Percentiles rank a stretch among this genome's conserved stretches.
Evolutionary conservation across 164 flowering plant species (phyloP).

Genomic region (Kalanchoe fedtschenkoi): DNA sequence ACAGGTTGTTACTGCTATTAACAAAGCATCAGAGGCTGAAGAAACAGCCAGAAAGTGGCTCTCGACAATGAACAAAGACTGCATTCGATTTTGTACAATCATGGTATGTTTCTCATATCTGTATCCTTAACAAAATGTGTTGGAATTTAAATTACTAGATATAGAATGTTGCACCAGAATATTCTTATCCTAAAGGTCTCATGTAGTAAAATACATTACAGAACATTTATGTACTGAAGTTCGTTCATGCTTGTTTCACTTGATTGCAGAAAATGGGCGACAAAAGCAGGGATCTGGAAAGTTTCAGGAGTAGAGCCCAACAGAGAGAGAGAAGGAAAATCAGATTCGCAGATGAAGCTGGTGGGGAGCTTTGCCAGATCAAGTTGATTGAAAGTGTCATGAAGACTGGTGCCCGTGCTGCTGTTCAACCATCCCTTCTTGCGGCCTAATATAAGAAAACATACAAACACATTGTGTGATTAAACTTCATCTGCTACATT

Average conservation of each 20-base stretch:
- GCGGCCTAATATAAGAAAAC: too few species aligned
- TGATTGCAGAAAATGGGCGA: slow-evolving; percentile 27
- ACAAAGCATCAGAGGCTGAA: slow-evolving; percentile 47
- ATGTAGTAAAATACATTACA: background rate
- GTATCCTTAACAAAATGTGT: background rate
- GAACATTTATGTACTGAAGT: background rate
- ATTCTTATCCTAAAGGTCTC: too few species aligned
- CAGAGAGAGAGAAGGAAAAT: too few species aligned
- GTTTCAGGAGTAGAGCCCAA: slow-evolving; percentile 15
- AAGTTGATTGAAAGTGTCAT: slow-evolving; percentile 29
- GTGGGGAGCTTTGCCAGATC: slow-evolving; percentile 50
- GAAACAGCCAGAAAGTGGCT: slow-evolving; percentile 56
- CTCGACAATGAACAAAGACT: slow-evolving; percentile 67
- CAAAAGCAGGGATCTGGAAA: slow-evolving; percentile 14
- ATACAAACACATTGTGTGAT: background rate
- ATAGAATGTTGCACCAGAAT: too few species aligned
- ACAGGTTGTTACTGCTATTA: slow-evolving; percentile 46
- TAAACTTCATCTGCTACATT: too few species aligned
- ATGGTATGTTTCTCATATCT: slow-evolving; percentile 56
- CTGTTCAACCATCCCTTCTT: too few species aligned
- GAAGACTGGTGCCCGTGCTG: background rate
- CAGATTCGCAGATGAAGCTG: too few species aligned
- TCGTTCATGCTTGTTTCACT: background rate
- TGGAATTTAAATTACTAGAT: background rate
- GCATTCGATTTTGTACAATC: slow-evolving; percentile 82